A percentile compares a stretch with the other conserved stretches of the same genome.
These are phyloP conservation scores for Artomyces pyxidatus DNA, from an alignment of 768 basidiomycete genomes.

Conservation along the genomic window DNA sequence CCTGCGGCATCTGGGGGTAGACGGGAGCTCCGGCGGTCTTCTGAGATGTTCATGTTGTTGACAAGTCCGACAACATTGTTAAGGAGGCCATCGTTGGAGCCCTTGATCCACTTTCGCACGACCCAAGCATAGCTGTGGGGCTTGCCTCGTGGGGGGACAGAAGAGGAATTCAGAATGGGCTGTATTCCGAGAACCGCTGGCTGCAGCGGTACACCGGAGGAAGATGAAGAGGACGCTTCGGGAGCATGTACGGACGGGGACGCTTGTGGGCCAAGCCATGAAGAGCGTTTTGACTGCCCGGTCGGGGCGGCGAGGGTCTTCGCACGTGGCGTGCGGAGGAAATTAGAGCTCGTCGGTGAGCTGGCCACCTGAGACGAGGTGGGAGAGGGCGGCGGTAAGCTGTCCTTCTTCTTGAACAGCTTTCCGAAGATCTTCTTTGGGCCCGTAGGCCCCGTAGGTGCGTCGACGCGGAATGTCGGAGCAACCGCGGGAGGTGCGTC, in stretches of 20 bases:
- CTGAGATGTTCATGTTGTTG: conserved; percentile 14
- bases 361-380: conserved; percentile 7
- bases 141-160: conserved; percentile 28
- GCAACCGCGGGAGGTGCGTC: conserved; percentile 14
- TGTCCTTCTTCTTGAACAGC: conserved; percentile 56
- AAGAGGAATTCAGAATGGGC: conserved; percentile 48
- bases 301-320: conserved; percentile 1
- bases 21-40: conserved; percentile 16
- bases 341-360: conserved; percentile 1
- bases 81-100: conserved; percentile 35
- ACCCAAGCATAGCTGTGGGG: conserved; percentile 65
- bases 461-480: conserved; percentile 16
- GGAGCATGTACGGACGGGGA: conserved; percentile 6
- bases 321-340: background rate
- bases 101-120: conserved; percentile 69
- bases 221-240: background rate
- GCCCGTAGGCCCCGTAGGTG: conserved; percentile 26
- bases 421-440: conserved; percentile 58
- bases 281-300: conserved; percentile 15
- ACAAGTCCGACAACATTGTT: conserved; percentile 37
- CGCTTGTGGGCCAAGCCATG: conserved; percentile 7
- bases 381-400: conserved; percentile 16
- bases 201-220: conserved; percentile 22
- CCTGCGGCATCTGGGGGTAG: conserved; percentile 12
- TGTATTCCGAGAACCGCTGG: conserved; percentile 61